These are phyloP conservation scores for Leptographium radiaticola DNA, from an alignment of 2,329 filamentous ascomycete genomes.

Conservation along the genomic window DNA sequence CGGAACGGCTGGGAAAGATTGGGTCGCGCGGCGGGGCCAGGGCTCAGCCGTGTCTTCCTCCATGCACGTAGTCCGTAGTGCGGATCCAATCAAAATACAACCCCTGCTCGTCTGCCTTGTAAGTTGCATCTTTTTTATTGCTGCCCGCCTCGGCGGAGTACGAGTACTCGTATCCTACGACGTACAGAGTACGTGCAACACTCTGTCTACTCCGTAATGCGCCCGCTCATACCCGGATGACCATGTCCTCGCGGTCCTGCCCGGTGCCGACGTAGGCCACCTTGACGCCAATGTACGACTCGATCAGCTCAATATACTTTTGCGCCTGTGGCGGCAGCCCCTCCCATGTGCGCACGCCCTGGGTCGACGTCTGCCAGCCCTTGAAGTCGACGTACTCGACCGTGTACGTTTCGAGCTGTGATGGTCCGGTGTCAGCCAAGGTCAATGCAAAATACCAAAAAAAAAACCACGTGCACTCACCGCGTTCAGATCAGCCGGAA, in stretches of 20 bases:
- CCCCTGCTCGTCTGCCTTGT: too few relatives aligned
- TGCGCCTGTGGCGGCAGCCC: conserved; percentile 51
- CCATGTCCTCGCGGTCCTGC: conserved; percentile 51
- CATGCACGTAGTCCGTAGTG: too few relatives aligned
- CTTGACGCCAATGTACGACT: conserved; percentile 49
- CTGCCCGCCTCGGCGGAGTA: background rate
- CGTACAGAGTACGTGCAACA: background rate
- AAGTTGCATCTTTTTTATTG: too few relatives aligned
- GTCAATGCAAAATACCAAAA: too few relatives aligned
- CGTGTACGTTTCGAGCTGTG: conserved; percentile 41
- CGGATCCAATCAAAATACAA: too few relatives aligned
- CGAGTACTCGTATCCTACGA: background rate
- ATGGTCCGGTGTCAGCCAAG: too few relatives aligned
- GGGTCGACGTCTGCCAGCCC: conserved; percentile 56
- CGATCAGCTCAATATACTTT: conserved; percentile 52
- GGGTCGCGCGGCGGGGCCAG: background rate
- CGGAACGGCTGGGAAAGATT: background rate
- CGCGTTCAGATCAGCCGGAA: conserved; percentile 44
- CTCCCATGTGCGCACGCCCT: conserved; percentile 43
- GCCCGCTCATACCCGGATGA: conserved; percentile 16
- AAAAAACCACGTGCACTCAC: background rate
- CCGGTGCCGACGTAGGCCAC: conserved; percentile 55
- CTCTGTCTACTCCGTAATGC: background rate
- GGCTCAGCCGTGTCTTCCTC: too few relatives aligned
- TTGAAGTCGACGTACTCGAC: conserved; percentile 55